These are phyloP conservation scores for Trametes meyenii DNA, from an alignment of 768 basidiomycete species.

Conservation along the genomic window DNA sequence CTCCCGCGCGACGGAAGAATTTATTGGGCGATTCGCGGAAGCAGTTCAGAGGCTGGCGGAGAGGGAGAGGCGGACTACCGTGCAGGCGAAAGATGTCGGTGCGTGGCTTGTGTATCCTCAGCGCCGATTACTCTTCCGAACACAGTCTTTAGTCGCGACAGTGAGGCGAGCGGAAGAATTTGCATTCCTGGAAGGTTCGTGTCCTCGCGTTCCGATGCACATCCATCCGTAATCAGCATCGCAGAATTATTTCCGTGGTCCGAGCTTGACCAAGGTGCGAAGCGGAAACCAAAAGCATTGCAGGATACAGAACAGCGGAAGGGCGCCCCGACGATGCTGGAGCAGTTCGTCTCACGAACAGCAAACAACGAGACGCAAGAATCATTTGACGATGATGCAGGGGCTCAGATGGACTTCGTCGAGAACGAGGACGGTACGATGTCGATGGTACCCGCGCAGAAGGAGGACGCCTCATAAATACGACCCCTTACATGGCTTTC, in stretches of 20 bases:
- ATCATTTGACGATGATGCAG: conserved; percentile 29
- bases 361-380: conserved; percentile 25
- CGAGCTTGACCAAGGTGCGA: conserved; percentile 45
- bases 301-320: conserved; percentile 23
- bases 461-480: too few species aligned
- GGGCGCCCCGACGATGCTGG: conserved; percentile 46
- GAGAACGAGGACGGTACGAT: conserved; percentile 67
- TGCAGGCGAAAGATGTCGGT: conserved; percentile 85
- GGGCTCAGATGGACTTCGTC: conserved; percentile 41
- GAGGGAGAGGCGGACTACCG: conserved; percentile 70
- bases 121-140: not conserved
- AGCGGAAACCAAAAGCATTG: conserved; percentile 44
- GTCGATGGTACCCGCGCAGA: conserved; percentile 32
- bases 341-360: conserved; percentile 47
- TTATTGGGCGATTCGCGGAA: conserved; percentile 73
- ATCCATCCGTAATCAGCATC: not conserved
- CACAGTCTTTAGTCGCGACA: conserved; percentile 50
- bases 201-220: not conserved
- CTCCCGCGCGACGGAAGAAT: conserved; percentile 85
- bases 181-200: conserved; percentile 73
- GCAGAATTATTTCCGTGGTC: conserved; percentile 64
- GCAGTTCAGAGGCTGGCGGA: conserved; percentile 73
- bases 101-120: conserved; percentile 29
- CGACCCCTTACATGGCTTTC: too few species aligned
- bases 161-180: conserved; percentile 75